Base-by-base conservation (phyloP, 2,329 filamentous ascomycete genomes). In the Trichoderma arundinaceum region DNA sequence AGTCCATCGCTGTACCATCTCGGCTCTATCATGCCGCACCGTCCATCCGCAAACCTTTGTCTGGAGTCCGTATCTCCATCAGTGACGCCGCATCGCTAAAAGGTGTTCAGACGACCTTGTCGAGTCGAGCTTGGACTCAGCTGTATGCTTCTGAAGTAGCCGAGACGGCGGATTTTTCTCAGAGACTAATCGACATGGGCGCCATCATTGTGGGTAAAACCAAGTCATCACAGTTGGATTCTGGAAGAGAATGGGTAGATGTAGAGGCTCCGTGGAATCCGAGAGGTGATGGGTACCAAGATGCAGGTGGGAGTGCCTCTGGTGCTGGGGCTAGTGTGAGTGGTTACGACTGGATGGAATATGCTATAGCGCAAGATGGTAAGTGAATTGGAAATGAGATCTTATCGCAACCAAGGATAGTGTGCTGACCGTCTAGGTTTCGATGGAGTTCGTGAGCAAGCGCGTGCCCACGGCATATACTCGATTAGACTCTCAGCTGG, bases 161-260 rank as follows among this genome's bases (percentile, higher is more conserved):
- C 1, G 71, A 70, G 2, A 88, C 84, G 1, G 83, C 84, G 0
- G 72, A 81, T 0, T 78, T 83, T 1, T 80, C 88, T 0, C 83
- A 86, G 58, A 77, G 79, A 1, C 74, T 92, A 0, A 79, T 90
- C 3, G 82, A 87, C 61, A 81, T 85, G 2, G 89, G 89, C 0
- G 88, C 86, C 0, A 74, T 85, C 8, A 72, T 86, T 10, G 76
- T 86, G 0, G 84, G 84, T 3, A 86, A 85, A 74, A 83, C 82
- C 22, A 85, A 83, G 68, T 79, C 80, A 2, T 77, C 80, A 1
- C 82, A 84, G 67, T 80, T 86, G 57, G 80, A 79, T 12, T 72
- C 77, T 5, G 75, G 75, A 6, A 64, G 66, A 52, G 84, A 87
- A 62, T 80, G 78, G 78, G 65, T 77, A 1, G 79, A 81, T 22